Evolutionary conservation across 2,329 filamentous ascomycete genomes (phyloP).

Genomic region (Diaporthe nobilis): DNA sequence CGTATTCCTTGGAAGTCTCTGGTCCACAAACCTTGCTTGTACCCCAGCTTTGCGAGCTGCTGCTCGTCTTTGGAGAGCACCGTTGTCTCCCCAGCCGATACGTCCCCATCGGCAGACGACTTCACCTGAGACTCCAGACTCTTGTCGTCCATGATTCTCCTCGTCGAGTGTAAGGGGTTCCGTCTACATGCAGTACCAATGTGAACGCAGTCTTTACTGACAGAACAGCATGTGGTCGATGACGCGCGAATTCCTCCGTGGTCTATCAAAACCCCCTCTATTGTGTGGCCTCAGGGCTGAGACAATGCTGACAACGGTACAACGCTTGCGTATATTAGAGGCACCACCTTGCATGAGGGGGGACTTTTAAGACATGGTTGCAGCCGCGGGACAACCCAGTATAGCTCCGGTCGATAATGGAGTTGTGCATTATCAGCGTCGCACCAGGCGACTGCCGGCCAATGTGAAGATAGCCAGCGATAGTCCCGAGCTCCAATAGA

Average conservation of each 20-base stretch:
- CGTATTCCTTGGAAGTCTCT: too few relatives aligned
- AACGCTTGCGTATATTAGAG: background rate
- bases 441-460: background rate
- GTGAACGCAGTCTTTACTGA: too few relatives aligned
- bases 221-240: too few relatives aligned
- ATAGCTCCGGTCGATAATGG: background rate
- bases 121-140: slow-evolving; percentile 20
- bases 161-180: accelerated
- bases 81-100: slow-evolving; percentile 41
- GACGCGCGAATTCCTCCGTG: background rate
- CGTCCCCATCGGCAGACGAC: slow-evolving; percentile 15
- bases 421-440: slow-evolving; percentile 7
- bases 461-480: background rate
- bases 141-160: background rate
- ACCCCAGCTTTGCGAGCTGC: slow-evolving; percentile 51
- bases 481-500: too few relatives aligned
- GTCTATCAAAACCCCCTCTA: background rate
- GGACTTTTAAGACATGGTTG: slow-evolving; percentile 10
- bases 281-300: background rate
- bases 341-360: background rate
- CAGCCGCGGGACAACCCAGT: background rate
- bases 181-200: background rate
- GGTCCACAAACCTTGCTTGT: slow-evolving; percentile 48
- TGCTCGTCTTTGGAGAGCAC: slow-evolving; percentile 49
- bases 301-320: slow-evolving; percentile 5